A percentile compares a stretch with the other conserved stretches of the same genome.
Evolutionary conservation across 2,329 filamentous ascomycete genomes (phyloP).

Genomic region (Fusarium sp.): DNA sequence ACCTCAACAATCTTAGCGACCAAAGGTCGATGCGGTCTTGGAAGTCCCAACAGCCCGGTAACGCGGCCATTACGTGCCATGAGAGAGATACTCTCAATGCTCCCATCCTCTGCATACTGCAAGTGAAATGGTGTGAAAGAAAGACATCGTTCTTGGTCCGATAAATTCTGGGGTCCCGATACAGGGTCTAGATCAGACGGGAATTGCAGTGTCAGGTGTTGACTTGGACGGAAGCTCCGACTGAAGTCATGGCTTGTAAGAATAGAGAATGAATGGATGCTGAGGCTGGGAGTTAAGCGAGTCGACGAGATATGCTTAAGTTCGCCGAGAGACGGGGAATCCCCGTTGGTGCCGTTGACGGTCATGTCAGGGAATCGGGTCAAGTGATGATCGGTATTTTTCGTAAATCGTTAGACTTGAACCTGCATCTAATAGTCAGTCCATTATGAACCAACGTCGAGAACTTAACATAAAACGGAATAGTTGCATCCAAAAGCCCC

Average conservation of each 20-base stretch:
- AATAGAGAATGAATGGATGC: constrained; percentile 3
- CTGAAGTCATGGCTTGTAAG: background rate
- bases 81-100: background rate
- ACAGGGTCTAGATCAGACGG: constrained; percentile 14
- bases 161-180: constrained; percentile 9
- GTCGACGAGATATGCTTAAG: constrained; percentile 14
- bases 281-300: constrained; percentile 11
- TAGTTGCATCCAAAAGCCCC: background rate
- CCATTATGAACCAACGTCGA: background rate
- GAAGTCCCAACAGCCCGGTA: constrained; percentile 10
- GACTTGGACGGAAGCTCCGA: constrained; percentile 1
- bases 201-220: constrained; percentile 12
- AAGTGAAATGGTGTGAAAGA: constrained; percentile 13
- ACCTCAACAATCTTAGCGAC: background rate
- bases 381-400: background rate
- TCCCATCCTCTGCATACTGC: background rate
- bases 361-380: background rate
- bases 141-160: constrained; percentile 1
- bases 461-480: background rate
- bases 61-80: constrained; percentile 14
- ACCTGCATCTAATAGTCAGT: constrained; percentile 3
- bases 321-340: background rate
- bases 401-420: background rate
- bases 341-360: background rate
- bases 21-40: background rate